Evolutionary conservation across 2,329 filamentous ascomycete genomes (phyloP), one percentile per base, ranked within the genome.

Genomic region (Colletotrichum kahawae): DNA sequence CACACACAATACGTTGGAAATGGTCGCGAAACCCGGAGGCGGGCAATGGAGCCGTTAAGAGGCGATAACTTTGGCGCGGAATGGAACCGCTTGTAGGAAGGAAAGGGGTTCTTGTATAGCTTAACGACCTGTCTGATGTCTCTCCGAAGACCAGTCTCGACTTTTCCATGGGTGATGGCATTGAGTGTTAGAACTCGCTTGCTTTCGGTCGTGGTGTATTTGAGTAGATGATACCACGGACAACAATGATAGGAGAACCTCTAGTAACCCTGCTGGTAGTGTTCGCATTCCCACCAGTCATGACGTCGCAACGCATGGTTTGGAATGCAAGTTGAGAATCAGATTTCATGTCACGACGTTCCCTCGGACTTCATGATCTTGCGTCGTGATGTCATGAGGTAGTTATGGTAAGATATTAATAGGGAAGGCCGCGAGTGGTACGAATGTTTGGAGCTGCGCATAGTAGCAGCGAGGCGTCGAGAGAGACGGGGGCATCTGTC

Each of bases 41-140:
- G 8, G 38, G 4, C 16, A 18, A 10, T 43, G 8, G 38, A 43
- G 38, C 10, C 16, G 8, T 1, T 18, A 8, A 8, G 18, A 43
- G 10, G 16, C 18, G 4, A 43, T 5, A 1, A 43, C 8, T n/a
- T n/a, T 5, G 38, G 18, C 18, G 2, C 38, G 38, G 3, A n/a
- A 43, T n/a, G 3, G 5, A 21, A 48, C 1, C 18, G n/a, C 10
- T 21, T 21, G 10, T 13, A 12, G 10, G 7, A 0, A 48, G 10
- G 5, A 48, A 12, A 7, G 43, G 1, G 43, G n/a, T 0, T 21
- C 10, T 0, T 34, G 33, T 13, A 48, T 13, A 12, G 43, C 43
- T 13, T 1, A 13, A 1, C 10, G 10, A 1, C 1, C 43, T 51
- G 43, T 2, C n/a, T 21, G 2, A 0, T 0, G 4, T 51, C n/a